Evolutionary conservation across 2,329 filamentous ascomycete species (phyloP).

Genomic region (Falciphora oryzae): DNA sequence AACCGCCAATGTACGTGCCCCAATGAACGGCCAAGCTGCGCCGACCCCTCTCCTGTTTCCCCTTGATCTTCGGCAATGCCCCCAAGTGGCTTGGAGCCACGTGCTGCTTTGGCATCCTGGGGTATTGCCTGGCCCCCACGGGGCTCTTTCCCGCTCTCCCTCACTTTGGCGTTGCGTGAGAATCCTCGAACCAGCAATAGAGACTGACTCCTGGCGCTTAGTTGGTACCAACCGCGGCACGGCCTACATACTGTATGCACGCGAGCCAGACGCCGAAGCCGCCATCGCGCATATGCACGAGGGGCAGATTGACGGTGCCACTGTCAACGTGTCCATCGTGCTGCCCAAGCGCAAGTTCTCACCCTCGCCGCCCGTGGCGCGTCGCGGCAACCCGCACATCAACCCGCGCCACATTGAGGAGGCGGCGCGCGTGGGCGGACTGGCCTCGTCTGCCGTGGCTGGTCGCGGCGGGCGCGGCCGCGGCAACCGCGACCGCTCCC

Average conservation of each 20-base stretch:
- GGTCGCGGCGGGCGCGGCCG: conserved; percentile 31
- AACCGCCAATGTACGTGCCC: conserved; percentile 68
- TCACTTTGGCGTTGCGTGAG: background rate
- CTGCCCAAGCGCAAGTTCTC: conserved; percentile 79
- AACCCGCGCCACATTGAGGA: conserved; percentile 39
- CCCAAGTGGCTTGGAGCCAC: background rate
- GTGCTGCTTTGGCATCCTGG: background rate
- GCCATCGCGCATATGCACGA: conserved; percentile 98
- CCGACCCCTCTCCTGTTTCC: background rate
- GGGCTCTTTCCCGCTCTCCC: background rate
- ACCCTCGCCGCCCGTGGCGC: conserved; percentile 66
- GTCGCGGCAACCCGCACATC: conserved; percentile 51
- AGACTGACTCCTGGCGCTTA: conserved; percentile 11
- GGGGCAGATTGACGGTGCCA: conserved; percentile 79
- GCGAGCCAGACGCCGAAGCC: conserved; percentile 72
- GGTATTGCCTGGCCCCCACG: background rate
- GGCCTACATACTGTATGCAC: conserved; percentile 81
- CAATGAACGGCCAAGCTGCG: conserved; percentile 8
- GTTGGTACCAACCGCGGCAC: conserved; percentile 82
- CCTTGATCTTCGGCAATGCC: background rate
- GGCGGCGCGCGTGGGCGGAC: conserved; percentile 7
- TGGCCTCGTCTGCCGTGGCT: conserved; percentile 10
- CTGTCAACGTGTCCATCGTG: conserved; percentile 83
- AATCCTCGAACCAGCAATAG: background rate
- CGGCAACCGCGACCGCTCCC: conserved; percentile 30